Conservation (phyloP, 2,329 filamentous ascomycete species). For the Domatiomyces catenatus region DNA sequence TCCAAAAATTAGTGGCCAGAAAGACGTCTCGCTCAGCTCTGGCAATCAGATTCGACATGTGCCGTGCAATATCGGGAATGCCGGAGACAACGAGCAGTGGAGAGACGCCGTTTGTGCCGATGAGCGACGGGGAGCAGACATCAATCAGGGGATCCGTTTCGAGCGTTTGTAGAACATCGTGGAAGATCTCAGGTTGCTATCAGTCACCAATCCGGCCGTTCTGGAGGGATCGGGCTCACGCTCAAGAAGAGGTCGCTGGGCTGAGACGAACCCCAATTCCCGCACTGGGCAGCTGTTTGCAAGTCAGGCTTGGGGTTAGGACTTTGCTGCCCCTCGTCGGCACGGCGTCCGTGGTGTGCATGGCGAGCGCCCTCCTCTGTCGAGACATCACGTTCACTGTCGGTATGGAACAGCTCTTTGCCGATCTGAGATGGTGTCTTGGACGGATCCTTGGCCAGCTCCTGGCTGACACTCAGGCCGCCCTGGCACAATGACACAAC, state of each 20-base stretch:
- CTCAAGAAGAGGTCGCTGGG: slow-evolving; percentile 55
- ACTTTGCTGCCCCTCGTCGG: slow-evolving; percentile 11
- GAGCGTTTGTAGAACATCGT: slow-evolving; percentile 41
- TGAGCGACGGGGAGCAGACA: slow-evolving; percentile 42
- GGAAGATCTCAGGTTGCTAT: slow-evolving; percentile 38
- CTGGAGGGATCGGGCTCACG: slow-evolving; percentile 22
- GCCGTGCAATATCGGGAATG: slow-evolving; percentile 55
- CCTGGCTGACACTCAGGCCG: slow-evolving; percentile 41
- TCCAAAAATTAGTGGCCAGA: slow-evolving; percentile 63
- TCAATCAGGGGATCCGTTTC: slow-evolving; percentile 28
- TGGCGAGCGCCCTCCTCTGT: slow-evolving; percentile 13
- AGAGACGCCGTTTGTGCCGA: slow-evolving; percentile 46
- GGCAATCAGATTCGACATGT: slow-evolving; percentile 63
- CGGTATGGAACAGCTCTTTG: slow-evolving; percentile 38
- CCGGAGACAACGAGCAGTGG: slow-evolving; percentile 56
- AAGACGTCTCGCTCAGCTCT: slow-evolving; percentile 58
- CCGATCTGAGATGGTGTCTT: slow-evolving; percentile 40
- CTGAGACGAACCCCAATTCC: slow-evolving; percentile 47
- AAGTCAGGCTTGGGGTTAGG: slow-evolving; percentile 26
- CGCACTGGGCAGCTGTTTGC: slow-evolving; percentile 43
- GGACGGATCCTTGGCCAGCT: slow-evolving; percentile 39
- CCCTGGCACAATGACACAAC: slow-evolving; percentile 39
- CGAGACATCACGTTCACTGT: slow-evolving; percentile 13
- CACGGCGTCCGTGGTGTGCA: slow-evolving; percentile 17
- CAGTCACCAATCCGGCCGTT: background rate